phyloP scores from a whole-genome alignment of 2,329 filamentous ascomycete species.

The Gaeumannomyces tritici region DNA sequence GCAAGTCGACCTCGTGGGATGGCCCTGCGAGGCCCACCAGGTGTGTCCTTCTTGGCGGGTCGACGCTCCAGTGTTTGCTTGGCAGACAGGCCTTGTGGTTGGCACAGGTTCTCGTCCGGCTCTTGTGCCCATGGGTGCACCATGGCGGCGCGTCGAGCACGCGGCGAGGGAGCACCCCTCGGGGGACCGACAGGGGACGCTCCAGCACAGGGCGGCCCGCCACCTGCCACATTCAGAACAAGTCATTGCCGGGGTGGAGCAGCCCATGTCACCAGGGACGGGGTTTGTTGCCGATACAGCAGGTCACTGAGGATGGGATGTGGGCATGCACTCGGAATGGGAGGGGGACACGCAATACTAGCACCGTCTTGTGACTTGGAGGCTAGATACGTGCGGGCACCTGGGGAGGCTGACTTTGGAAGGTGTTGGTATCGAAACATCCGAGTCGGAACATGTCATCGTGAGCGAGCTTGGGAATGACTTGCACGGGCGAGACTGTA shows the following conservation, averaged over 20 bases:
- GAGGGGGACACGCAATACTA: not conserved
- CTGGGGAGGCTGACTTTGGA: too few species aligned
- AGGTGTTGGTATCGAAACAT: too few species aligned
- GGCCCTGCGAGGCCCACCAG: not conserved
- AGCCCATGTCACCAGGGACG: not conserved
- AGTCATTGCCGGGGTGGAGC: not conserved
- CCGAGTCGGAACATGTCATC: too few species aligned
- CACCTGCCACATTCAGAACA: not conserved
- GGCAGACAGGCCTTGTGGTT: not conserved
- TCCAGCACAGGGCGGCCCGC: not conserved
- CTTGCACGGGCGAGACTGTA: too few species aligned
- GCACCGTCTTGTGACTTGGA: not conserved
- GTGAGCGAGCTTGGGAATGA: too few species aligned
- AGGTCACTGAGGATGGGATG: not conserved
- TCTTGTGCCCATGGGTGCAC: not conserved
- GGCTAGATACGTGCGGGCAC: not conserved
- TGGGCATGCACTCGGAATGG: not conserved
- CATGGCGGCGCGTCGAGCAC: not conserved
- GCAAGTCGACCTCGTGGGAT: not conserved
- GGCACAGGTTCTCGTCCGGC: not conserved
- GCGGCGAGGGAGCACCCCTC: not conserved
- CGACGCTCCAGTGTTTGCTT: not conserved
- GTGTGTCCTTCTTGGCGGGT: not conserved
- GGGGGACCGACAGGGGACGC: too few species aligned
- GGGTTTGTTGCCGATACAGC: not conserved